Evolutionary conservation across 2,329 filamentous ascomycete species (phyloP).

Genomic region (Pseudogymnoascus sp.): DNA sequence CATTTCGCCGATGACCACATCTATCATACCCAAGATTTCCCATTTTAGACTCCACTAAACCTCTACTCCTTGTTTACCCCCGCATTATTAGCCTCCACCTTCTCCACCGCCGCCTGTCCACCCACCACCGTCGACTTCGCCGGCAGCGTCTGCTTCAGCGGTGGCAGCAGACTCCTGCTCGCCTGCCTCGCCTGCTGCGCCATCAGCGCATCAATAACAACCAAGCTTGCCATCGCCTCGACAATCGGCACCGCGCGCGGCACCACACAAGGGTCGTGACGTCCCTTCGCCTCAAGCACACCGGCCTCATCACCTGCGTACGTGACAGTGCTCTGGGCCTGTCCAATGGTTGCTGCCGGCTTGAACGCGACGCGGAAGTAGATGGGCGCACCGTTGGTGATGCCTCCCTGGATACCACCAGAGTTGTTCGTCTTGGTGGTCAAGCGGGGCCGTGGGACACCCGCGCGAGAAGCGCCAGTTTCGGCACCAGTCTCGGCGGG

Average conservation of each 20-base stretch:
- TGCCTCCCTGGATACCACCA: constrained; percentile 90
- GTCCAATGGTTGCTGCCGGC: constrained; percentile 85
- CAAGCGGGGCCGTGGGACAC: constrained; percentile 51
- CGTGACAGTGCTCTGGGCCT: constrained; percentile 74
- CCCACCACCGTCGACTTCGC: background rate
- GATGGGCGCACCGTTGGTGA: constrained; percentile 85
- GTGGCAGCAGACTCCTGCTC: constrained; percentile 39
- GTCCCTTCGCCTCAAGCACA: constrained; percentile 79
- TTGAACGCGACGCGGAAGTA: constrained; percentile 97
- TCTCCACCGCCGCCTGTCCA: constrained; percentile 1
- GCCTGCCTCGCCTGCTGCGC: constrained; percentile 62
- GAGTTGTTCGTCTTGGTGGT: constrained; percentile 91
- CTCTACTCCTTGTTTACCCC: constrained; percentile 1
- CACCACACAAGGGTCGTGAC: constrained; percentile 90
- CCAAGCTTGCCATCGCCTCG: constrained; percentile 84
- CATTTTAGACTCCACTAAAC: background rate
- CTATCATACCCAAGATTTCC: background rate
- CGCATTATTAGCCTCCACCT: constrained; percentile 4
- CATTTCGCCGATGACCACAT: background rate
- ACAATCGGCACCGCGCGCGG: constrained; percentile 81
- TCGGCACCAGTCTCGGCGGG: constrained; percentile 37
- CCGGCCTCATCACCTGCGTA: constrained; percentile 68
- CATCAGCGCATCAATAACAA: constrained; percentile 79
- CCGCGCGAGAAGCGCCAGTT: constrained; percentile 37
- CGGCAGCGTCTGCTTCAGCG: constrained; percentile 27